Conservation (phyloP, 225 moss, liverwort and hornwort genomes). For the Polytrichum commune region DNA sequence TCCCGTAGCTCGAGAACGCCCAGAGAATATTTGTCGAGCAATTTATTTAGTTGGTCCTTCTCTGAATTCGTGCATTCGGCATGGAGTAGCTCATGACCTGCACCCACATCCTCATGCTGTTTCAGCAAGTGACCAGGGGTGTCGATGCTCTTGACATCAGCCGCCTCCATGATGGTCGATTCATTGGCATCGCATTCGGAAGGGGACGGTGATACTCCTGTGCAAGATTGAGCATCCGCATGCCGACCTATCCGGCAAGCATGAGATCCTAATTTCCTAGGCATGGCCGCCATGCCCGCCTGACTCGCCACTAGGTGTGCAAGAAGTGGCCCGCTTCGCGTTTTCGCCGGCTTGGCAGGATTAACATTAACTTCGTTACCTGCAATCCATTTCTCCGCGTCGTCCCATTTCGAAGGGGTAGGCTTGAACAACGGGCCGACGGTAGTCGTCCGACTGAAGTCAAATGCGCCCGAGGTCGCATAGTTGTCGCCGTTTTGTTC, state of each 20-base stretch:
- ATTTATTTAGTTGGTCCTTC: slow-evolving; percentile 23
- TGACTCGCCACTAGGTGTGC: slow-evolving; percentile 55
- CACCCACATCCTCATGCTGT: slow-evolving; percentile 7
- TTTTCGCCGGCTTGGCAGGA: slow-evolving; percentile 33
- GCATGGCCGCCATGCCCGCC: slow-evolving; percentile 45
- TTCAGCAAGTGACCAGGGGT: slow-evolving; percentile 4
- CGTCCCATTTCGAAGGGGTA: slow-evolving; percentile 95
- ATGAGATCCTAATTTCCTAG: slow-evolving; percentile 54
- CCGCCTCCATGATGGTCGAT: slow-evolving; percentile 6
- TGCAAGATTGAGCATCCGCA: slow-evolving; percentile 18
- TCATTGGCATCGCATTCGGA: background rate
- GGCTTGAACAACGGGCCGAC: slow-evolving; percentile 68
- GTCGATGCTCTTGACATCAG: slow-evolving; percentile 4
- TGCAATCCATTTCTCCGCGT: slow-evolving; percentile 90
- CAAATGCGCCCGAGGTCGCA: slow-evolving; percentile 37
- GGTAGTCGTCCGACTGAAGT: slow-evolving; percentile 36
- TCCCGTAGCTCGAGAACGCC: slow-evolving; percentile 37
- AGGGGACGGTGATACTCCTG: background rate
- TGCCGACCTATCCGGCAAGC: slow-evolving; percentile 19
- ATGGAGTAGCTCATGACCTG: slow-evolving; percentile 4
- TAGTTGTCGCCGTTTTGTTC: slow-evolving; percentile 50
- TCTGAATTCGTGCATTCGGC: slow-evolving; percentile 18
- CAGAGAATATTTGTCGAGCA: slow-evolving; percentile 60
- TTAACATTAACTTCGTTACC: slow-evolving; percentile 33
- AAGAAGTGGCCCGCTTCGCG: slow-evolving; percentile 60